Base-by-base conservation (phyloP, 75 land plant genomes). In the Chamaecyparis obtusa region DNA sequence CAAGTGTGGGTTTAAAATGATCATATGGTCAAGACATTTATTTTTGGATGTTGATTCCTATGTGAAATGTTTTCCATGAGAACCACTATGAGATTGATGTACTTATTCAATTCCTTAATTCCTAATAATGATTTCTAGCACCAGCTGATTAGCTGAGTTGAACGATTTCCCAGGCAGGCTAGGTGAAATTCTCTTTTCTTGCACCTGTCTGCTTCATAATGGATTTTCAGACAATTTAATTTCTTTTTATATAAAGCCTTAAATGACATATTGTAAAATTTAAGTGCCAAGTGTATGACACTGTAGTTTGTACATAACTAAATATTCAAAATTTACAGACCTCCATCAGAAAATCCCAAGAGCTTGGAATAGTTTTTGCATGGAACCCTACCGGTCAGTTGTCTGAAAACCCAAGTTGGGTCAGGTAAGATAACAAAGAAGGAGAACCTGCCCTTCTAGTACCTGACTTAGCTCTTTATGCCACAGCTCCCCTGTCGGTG, bases 181-280 rank as follows among this genome's bases (percentile, higher is more conserved):
- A n/a, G 51, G 14, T 81, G 51, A 81, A 81, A 81, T 81, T 81
- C 15, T 46, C 32, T 81, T 81, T n/a, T 81, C 16, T 78, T 46
- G 83, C 15, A 46, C 30, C 5, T 11, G 48, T 6, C 41, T 11
- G 33, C 30, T 44, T 46, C 49, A 81, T 44, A 10, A 81, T 81
- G 49, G 8, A 27, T 24, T n/a, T 81, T 46, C 83, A 81, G 10
- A 14, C 32, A 24, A 27, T 81, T 1, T 44, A 46, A 33, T 71
- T 14, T 27, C 2, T 64, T 24, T 24, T 64, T 0, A 60, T 21
- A 60, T 60, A 56, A 56, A 21, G 27, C 67, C 67, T 24, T 60
- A 24, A 21, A 60, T 60, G 24, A 19, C 21, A 5, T 64, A 51
- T 51, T 51, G 55, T 0, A 51, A 51, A 13, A 21, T 9, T 19